Conservation (phyloP, 1,139 yeast species). For the Dujonia santamariae region DNA sequence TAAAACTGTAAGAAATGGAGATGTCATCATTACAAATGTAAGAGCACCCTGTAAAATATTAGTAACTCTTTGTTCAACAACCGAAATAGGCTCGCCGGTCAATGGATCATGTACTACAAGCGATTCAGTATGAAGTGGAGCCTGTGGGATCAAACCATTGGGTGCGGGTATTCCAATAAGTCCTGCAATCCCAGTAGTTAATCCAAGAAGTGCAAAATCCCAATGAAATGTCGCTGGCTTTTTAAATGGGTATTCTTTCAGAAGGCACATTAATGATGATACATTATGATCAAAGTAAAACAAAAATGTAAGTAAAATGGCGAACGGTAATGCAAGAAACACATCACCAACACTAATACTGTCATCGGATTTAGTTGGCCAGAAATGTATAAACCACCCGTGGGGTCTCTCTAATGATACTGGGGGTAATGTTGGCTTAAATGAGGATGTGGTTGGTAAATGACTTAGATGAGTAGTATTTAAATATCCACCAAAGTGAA, state of each 20-base stretch:
- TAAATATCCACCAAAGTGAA: constrained; percentile 82
- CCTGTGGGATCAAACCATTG: constrained; percentile 94
- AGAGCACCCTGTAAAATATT: constrained; percentile 82
- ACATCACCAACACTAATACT: constrained; percentile 67
- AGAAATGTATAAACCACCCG: constrained; percentile 78
- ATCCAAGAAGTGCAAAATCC: constrained; percentile 82
- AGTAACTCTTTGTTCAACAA: constrained; percentile 87
- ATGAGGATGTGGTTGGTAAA: constrained; percentile 72
- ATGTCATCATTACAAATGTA: constrained; percentile 83
- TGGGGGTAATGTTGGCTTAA: constrained; percentile 60
- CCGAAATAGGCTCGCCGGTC: constrained; percentile 45
- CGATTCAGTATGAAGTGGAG: constrained; percentile 86
- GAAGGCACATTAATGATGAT: constrained; percentile 88
- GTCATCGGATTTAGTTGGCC: constrained; percentile 43
- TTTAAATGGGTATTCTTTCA: constrained; percentile 70
- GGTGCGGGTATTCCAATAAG: constrained; percentile 92
- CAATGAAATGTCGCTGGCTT: constrained; percentile 93
- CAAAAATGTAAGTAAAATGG: constrained; percentile 72
- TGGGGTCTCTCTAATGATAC: constrained; percentile 29
- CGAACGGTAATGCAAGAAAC: constrained; percentile 91
- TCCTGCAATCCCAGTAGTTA: constrained; percentile 86
- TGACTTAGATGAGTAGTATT: constrained; percentile 47
- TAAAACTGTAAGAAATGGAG: constrained; percentile 78
- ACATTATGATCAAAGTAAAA: constrained; percentile 96
- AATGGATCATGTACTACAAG: constrained; percentile 57